Conservation (phyloP, 129 eudicot genomes). For the Escallonia herrerae region DNA sequence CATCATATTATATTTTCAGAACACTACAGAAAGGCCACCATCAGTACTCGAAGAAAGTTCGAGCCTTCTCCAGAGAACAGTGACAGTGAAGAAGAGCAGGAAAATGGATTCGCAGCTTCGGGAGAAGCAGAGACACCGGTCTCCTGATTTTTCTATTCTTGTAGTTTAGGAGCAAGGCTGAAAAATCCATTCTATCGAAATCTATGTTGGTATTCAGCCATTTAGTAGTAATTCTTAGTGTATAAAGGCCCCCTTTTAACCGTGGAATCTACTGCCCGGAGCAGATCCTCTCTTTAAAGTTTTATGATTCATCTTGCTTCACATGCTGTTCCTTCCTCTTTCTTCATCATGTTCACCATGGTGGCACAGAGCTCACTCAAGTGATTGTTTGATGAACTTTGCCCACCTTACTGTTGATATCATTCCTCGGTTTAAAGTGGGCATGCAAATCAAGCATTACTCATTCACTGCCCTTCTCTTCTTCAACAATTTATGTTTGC, state of each 20-base stretch:
- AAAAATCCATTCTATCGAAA: conserved; percentile 3
- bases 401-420: too few species aligned
- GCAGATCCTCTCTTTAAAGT: neutral
- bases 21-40: conserved; percentile 36
- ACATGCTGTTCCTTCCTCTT: too few species aligned
- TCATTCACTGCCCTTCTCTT: too few species aligned
- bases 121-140: conserved; percentile 37
- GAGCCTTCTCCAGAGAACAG: conserved; percentile 28
- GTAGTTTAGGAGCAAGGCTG: conserved; percentile 7
- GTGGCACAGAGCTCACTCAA: too few species aligned
- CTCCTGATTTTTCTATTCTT: conserved; percentile 25
- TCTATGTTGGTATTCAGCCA: neutral
- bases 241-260: conserved; percentile 17
- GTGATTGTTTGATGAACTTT: too few species aligned
- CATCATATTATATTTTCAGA: conserved; percentile 23
- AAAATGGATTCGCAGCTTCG: conserved; percentile 54
- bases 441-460: too few species aligned
- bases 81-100: conserved; percentile 48
- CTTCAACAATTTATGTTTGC: too few species aligned
- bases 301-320: too few species aligned
- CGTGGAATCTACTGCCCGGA: neutral
- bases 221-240: neutral
- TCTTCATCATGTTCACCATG: too few species aligned
- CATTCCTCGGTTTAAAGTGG: too few species aligned
- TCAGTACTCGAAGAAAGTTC: conserved; percentile 41